Conservation (phyloP, 31 red algal species). For the Odonthalia washingtoniensis region DNA sequence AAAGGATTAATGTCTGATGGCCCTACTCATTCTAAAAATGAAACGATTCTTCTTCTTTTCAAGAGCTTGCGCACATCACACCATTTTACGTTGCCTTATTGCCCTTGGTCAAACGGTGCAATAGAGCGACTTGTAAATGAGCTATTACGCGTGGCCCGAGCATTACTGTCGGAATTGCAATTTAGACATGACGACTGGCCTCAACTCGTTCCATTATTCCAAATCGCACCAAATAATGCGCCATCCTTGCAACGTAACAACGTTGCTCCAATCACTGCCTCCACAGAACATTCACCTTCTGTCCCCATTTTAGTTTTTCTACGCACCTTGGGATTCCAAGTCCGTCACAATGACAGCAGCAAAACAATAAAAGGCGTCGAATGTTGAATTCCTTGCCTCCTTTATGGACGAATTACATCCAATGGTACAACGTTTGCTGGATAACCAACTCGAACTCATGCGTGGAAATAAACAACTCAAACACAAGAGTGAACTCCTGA, state of each 20-base stretch:
- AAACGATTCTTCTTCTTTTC: background rate
- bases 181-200: slow-evolving; percentile 36
- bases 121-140: slow-evolving; percentile 28
- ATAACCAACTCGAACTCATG: background rate
- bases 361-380: background rate
- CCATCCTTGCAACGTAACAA: slow-evolving; percentile 22
- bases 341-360: background rate
- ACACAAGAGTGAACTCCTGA: background rate
- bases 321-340: background rate
- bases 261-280: slow-evolving; percentile 32
- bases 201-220: slow-evolving; percentile 21
- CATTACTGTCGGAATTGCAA: slow-evolving; percentile 1
- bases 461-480: background rate
- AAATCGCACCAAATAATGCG: slow-evolving; percentile 41
- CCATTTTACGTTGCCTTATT: slow-evolving; percentile 36
- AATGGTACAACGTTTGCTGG: background rate
- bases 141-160: slow-evolving; percentile 6
- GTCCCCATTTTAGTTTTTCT: slow-evolving; percentile 14
- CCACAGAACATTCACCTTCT: background rate
- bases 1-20: slow-evolving; percentile 25
- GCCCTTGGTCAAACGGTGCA: slow-evolving; percentile 25
- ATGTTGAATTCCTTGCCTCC: slow-evolving; percentile 7
- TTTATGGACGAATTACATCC: slow-evolving; percentile 7
- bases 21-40: slow-evolving; percentile 23
- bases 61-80: slow-evolving; percentile 17